phyloP scores from a whole-genome alignment of 106 monocot species.

The Ottelia alismoides region DNA sequence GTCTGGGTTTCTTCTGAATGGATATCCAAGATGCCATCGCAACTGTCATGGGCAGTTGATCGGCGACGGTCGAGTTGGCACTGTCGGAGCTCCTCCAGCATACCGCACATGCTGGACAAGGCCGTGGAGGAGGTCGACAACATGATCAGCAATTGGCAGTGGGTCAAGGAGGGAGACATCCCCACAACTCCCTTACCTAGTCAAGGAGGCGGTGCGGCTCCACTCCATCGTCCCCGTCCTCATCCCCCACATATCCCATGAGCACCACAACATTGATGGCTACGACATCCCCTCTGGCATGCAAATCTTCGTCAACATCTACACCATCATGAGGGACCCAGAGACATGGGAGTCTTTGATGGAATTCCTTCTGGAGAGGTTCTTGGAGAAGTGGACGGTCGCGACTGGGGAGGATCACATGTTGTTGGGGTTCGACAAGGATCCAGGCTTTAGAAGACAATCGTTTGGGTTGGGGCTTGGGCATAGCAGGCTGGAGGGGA shows the following conservation, averaged over 20 bases:
- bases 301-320: constrained; percentile 26
- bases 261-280: constrained; percentile 23
- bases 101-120: constrained; percentile 34
- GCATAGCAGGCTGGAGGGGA: constrained; percentile 12
- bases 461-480: constrained; percentile 29
- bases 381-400: constrained; percentile 28
- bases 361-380: constrained; percentile 41
- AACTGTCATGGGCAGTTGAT: constrained; percentile 48
- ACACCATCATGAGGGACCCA: constrained; percentile 20
- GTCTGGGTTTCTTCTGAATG: too few species aligned
- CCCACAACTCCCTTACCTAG: constrained; percentile 34
- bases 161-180: constrained; percentile 45
- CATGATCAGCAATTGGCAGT: constrained; percentile 30
- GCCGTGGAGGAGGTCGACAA: constrained; percentile 45
- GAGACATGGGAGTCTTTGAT: constrained; percentile 30
- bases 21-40: constrained; percentile 41
- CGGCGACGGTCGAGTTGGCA: constrained; percentile 56
- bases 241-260: constrained; percentile 27
- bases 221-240: constrained; percentile 57
- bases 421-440: constrained; percentile 35
- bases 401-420: constrained; percentile 44
- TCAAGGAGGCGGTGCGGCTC: too few species aligned
- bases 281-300: constrained; percentile 26
- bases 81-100: constrained; percentile 49
- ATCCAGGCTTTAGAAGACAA: constrained; percentile 30